Conservation (phyloP, 257 asterid species). For the Lycium barbarum region DNA sequence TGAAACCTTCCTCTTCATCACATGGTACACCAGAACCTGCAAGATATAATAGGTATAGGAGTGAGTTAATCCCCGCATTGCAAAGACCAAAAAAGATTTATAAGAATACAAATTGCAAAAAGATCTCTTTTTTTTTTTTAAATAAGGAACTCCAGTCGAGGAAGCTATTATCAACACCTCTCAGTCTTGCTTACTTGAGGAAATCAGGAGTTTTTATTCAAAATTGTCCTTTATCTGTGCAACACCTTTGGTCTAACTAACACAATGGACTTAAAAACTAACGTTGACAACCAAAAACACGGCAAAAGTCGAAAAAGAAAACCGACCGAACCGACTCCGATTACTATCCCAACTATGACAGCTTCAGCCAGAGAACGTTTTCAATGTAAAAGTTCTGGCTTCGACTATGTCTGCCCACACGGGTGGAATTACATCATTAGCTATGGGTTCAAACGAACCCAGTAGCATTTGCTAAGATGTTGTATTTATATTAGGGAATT, state of each 20-base stretch:
- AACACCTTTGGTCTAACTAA: no score
- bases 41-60: background rate
- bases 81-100: background rate
- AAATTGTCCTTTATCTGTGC: no score
- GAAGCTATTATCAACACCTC: background rate
- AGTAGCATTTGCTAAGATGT: no score
- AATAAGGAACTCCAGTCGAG: background rate
- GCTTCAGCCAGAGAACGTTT: background rate
- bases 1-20: slow-evolving; percentile 84
- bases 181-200: background rate
- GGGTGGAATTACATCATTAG: no score
- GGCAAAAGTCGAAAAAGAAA: no score
- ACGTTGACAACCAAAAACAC: no score
- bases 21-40: slow-evolving; percentile 58
- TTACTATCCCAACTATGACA: background rate
- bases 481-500: no score
- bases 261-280: no score
- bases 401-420: background rate
- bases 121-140: background rate
- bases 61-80: background rate
- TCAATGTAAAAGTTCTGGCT: background rate
- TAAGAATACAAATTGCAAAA: background rate
- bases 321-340: no score
- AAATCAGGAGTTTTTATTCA: background rate
- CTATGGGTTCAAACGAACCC: no score